Percentiles rank a stretch among this genome's conserved stretches.
Evolutionary conservation across 2,329 filamentous ascomycete species (phyloP).

Genomic region (Neobulgaria alba): DNA sequence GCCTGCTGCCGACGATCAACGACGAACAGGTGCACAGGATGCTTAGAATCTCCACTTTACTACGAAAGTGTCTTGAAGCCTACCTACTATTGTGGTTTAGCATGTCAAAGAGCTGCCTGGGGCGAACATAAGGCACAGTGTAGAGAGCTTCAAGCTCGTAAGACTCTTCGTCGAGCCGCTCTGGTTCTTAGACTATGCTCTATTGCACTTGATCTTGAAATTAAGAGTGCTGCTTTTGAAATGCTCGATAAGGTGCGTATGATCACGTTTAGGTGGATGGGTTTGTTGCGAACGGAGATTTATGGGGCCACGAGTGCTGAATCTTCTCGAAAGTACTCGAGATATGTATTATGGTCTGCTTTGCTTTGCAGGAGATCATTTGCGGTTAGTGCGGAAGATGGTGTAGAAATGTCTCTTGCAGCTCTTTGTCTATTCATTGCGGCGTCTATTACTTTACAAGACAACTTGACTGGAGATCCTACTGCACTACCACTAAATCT

Average conservation of each 20-base stretch:
- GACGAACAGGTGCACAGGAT: constrained; percentile 5
- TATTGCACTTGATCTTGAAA: no score
- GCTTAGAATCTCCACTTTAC: constrained; percentile 6
- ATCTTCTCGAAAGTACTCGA: constrained; percentile 31
- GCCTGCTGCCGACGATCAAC: not conserved
- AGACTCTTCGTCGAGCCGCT: no score
- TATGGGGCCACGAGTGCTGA: constrained; percentile 31
- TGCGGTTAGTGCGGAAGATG: constrained; percentile 9
- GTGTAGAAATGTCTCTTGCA: not conserved
- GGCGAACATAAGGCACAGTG: constrained; percentile 5
- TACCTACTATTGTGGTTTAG: constrained; percentile 5
- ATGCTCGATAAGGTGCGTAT: constrained; percentile 36
- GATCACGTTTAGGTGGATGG: constrained; percentile 42
- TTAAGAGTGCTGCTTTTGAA: not conserved
- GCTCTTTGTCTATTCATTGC: constrained; percentile 30
- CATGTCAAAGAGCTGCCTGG: constrained; percentile 6
- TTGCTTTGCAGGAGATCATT: constrained; percentile 47
- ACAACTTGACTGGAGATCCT: constrained; percentile 34
- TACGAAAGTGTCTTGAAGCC: constrained; percentile 4
- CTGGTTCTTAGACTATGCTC: no score
- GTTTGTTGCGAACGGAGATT: constrained; percentile 37
- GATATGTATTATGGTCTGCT: constrained; percentile 45
- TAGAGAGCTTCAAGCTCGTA: constrained; percentile 9
- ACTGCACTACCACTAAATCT: constrained; percentile 28
- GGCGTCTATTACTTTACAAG: constrained; percentile 37